These are phyloP conservation scores for Podila minutissima DNA, from an alignment of 192 early-diverging fungal species.

Conservation along the genomic window DNA sequence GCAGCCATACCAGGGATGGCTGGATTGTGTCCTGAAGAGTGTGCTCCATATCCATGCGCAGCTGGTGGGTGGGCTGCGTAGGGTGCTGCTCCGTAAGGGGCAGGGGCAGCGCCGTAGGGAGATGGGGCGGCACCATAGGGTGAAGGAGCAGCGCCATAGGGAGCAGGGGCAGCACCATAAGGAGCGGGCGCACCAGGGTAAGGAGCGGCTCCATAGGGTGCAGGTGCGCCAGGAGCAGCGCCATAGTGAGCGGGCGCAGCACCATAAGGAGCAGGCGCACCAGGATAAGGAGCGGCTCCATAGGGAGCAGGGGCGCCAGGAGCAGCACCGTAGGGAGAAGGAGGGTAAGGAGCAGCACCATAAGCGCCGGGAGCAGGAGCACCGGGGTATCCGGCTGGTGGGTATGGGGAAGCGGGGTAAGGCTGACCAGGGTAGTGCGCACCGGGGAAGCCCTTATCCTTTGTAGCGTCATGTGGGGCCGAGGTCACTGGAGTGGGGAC, in stretches of 20 bases:
- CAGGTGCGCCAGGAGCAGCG: conserved; percentile 1
- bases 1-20: not conserved
- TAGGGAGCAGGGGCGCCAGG: not conserved
- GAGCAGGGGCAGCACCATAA: conserved; percentile 6
- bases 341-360: conserved; percentile 7
- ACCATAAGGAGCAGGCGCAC: conserved; percentile 10
- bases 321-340: conserved; percentile 11
- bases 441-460: conserved; percentile 19
- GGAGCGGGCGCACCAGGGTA: not conserved
- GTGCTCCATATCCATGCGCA: not conserved
- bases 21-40: not conserved
- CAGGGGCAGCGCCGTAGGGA: not conserved
- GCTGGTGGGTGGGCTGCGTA: not conserved
- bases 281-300: conserved; percentile 13
- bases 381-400: conserved; percentile 5
- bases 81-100: not conserved
- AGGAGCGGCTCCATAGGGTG: not conserved
- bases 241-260: conserved; percentile 8
- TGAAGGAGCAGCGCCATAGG: not conserved
- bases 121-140: not conserved
- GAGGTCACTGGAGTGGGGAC: conserved; percentile 1
- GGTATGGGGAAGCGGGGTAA: conserved; percentile 8
- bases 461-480: conserved; percentile 4
- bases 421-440: not conserved
- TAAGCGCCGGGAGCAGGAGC: conserved; percentile 2